Conservation (phyloP, 345 rosid species). For the Eucalyptus sp. region DNA sequence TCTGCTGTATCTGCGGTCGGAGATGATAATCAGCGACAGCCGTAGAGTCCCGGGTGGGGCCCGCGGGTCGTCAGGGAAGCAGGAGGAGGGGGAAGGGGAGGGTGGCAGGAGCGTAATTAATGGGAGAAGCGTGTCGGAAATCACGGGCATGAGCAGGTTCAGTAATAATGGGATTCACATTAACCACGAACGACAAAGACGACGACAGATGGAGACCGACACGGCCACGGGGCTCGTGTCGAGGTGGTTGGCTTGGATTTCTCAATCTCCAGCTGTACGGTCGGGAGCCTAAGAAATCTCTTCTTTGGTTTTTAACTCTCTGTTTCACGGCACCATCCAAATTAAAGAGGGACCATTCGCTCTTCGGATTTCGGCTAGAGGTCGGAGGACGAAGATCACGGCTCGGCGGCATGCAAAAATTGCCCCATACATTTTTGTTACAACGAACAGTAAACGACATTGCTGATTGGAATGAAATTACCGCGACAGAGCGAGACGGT, state of each 20-base stretch:
- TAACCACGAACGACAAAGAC: background rate
- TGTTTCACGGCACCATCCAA: background rate
- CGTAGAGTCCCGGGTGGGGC: slow-evolving; percentile 2
- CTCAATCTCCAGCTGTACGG: slow-evolving; percentile 3
- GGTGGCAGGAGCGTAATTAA: slow-evolving; percentile 48
- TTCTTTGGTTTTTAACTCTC: background rate
- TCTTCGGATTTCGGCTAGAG: background rate
- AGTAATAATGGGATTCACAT: background rate
- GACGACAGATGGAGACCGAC: slow-evolving; percentile 33
- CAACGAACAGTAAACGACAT: background rate
- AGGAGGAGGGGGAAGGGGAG: background rate
- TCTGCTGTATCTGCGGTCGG: slow-evolving; percentile 56
- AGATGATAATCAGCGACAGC: slow-evolving; percentile 46
- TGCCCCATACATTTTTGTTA: background rate
- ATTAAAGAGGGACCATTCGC: background rate
- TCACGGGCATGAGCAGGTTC: slow-evolving; percentile 55
- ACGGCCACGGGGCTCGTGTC: slow-evolving; percentile 8
- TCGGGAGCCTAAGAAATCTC: background rate
- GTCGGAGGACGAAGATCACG: background rate
- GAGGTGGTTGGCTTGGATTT: slow-evolving; percentile 25
- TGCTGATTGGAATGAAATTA: background rate
- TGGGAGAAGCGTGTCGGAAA: slow-evolving; percentile 70
- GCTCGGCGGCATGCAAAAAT: background rate
- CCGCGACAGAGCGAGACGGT: background rate
- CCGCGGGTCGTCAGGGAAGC: background rate